Evolutionary conservation across 1,284 basidiomycete genomes (phyloP).

Genomic region (Cutaneotrichosporon mucoides): DNA sequence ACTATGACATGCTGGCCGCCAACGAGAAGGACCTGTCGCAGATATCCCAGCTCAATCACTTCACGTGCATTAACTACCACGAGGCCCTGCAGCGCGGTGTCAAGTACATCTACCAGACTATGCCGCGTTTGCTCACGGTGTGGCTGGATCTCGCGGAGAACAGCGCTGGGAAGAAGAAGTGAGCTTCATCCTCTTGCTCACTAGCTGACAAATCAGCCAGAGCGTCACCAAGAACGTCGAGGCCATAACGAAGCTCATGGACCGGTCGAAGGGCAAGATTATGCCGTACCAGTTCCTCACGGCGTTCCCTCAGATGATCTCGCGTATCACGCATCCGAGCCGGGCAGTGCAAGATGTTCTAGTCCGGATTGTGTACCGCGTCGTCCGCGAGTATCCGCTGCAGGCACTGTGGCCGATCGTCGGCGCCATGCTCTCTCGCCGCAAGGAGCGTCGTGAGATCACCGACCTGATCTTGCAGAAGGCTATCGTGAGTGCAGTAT

Average conservation of each 20-base stretch:
- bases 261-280: constrained; percentile 57
- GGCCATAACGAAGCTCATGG: constrained; percentile 58
- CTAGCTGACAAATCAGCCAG: constrained; percentile 5
- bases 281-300: constrained; percentile 86
- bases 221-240: constrained; percentile 16
- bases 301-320: constrained; percentile 95
- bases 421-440: constrained; percentile 81
- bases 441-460: constrained; percentile 56
- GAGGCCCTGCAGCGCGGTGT: constrained; percentile 77
- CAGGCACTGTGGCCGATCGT: constrained; percentile 94
- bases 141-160: constrained; percentile 91
- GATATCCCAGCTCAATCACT: constrained; percentile 20
- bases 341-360: constrained; percentile 64
- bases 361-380: constrained; percentile 64
- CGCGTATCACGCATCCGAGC: constrained; percentile 80
- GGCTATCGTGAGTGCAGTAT: constrained; percentile 25
- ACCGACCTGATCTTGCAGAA: constrained; percentile 37
- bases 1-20: constrained; percentile 61
- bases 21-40: constrained; percentile 15
- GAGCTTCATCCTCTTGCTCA: neutral
- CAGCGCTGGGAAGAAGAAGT: constrained; percentile 35
- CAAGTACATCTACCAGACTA: constrained; percentile 94
- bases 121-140: constrained; percentile 88
- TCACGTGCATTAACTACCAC: constrained; percentile 62
- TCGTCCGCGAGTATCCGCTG: constrained; percentile 78